Evolutionary conservation across 2,329 filamentous ascomycete species (phyloP).

Genomic region (Blastomyces parvus): DNA sequence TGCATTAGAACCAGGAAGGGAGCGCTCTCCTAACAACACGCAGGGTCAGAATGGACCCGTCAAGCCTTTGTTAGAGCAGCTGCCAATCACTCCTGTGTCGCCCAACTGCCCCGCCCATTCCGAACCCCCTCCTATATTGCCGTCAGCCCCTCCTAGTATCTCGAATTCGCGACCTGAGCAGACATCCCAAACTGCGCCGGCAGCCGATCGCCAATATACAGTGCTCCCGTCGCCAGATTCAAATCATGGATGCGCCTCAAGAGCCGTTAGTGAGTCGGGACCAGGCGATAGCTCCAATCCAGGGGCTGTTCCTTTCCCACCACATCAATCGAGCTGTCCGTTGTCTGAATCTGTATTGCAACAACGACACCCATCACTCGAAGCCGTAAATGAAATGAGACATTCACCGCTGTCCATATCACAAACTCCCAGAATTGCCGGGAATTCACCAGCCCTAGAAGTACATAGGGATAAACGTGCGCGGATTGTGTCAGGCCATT

Average conservation of each 20-base stretch:
- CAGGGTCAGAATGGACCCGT: background rate
- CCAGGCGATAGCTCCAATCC: slow-evolving; percentile 3
- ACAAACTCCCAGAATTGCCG: background rate
- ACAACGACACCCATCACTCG: background rate
- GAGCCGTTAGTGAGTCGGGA: slow-evolving; percentile 19
- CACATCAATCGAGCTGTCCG: background rate
- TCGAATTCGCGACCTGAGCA: slow-evolving; percentile 7
- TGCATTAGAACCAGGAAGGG: background rate
- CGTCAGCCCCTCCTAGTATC: slow-evolving; percentile 3
- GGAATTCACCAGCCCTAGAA: background rate
- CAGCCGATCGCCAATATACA: slow-evolving; percentile 12
- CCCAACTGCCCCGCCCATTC: background rate
- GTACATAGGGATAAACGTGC: slow-evolving; percentile 7
- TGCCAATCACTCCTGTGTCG: background rate
- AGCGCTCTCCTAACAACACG: background rate
- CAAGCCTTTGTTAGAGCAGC: background rate
- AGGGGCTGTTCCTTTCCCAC: background rate
- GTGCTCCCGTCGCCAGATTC: slow-evolving; percentile 43
- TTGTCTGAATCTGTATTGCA: background rate
- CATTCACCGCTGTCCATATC: background rate
- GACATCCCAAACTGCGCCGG: slow-evolving; percentile 7
- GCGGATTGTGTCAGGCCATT: background rate
- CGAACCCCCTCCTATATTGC: slow-evolving; percentile 1
- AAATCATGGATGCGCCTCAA: slow-evolving; percentile 22
- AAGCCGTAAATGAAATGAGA: background rate